Evolutionary conservation across 208 protist genomes (phyloP).

Genomic region (Naegleria fowleri): DNA sequence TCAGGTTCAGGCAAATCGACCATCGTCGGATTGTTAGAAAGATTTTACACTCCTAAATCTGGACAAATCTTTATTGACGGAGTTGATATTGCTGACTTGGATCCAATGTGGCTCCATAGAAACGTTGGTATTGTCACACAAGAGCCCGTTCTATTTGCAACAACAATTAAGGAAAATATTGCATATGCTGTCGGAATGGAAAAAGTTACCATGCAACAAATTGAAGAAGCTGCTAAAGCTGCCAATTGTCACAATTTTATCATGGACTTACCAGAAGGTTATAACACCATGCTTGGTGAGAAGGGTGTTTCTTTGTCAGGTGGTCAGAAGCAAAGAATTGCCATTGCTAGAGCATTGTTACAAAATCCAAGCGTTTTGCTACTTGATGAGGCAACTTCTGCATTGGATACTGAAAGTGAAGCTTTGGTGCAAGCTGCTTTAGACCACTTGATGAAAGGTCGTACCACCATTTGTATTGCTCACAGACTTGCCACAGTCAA

Average conservation of each 20-base stretch:
- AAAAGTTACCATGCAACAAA: not conserved
- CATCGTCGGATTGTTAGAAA: not conserved
- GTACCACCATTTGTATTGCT: conserved; percentile 69
- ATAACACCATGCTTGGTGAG: conserved; percentile 48
- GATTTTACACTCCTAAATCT: conserved; percentile 18
- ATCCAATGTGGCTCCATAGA: conserved; percentile 53
- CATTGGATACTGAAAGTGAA: conserved; percentile 59
- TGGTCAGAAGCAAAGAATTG: conserved; percentile 55
- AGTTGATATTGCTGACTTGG: conserved; percentile 51
- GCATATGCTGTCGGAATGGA: not conserved
- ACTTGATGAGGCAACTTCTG: conserved; percentile 56
- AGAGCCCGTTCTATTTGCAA: conserved; percentile 47
- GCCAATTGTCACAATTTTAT: conserved; percentile 29
- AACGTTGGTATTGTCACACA: conserved; percentile 73
- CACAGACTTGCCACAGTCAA: conserved; percentile 68
- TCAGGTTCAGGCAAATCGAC: conserved; percentile 81
- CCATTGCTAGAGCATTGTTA: conserved; percentile 50
- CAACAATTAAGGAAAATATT: not conserved
- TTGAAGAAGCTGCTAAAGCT: not conserved
- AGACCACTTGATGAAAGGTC: conserved; percentile 43
- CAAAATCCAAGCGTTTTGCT: conserved; percentile 47
- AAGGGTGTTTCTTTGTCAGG: conserved; percentile 46
- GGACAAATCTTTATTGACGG: conserved; percentile 55
- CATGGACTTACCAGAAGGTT: conserved; percentile 23
- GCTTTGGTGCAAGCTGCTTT: conserved; percentile 46